Conservation (phyloP, 345 rosid genomes). For the Brassica napus region DNA sequence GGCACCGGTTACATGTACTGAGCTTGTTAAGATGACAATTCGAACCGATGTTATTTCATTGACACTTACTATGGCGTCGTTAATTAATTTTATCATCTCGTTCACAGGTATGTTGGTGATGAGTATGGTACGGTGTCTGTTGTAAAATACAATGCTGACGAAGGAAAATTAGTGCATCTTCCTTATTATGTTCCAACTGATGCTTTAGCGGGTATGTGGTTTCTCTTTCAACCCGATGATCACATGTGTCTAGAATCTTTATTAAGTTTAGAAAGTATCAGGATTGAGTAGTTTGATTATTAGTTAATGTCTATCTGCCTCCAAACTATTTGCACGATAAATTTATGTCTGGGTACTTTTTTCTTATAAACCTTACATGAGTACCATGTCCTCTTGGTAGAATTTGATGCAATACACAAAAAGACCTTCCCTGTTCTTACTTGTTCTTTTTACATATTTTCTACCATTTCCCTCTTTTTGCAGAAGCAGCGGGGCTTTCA, state of each 20-base stretch:
- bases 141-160: conserved; percentile 58
- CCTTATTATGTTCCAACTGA: conserved; percentile 71
- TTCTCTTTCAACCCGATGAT: conserved; percentile 6
- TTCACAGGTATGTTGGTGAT: conserved; percentile 76
- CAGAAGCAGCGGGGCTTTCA: conserved; percentile 70
- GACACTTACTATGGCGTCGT: conserved; percentile 9
- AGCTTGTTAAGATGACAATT: not conserved
- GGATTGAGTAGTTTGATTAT: conserved; percentile 10
- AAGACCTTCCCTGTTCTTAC: not conserved
- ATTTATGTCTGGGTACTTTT: conserved; percentile 1
- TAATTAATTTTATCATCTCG: conserved; percentile 8
- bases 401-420: conserved; percentile 14
- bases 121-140: conserved; percentile 74
- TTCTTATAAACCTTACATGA: not conserved
- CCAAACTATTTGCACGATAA: conserved; percentile 5
- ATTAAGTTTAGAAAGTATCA: not conserved
- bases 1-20: conserved; percentile 71
- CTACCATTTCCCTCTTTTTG: conserved; percentile 20
- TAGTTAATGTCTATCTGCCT: conserved; percentile 17
- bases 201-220: conserved; percentile 62
- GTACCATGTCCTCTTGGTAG: conserved; percentile 14
- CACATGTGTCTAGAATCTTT: conserved; percentile 10
- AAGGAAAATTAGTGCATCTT: conserved; percentile 48
- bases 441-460: conserved; percentile 5
- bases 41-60: no score